phyloP scores from a whole-genome alignment of 345 rosid genomes.

The Arabis alpina region DNA sequence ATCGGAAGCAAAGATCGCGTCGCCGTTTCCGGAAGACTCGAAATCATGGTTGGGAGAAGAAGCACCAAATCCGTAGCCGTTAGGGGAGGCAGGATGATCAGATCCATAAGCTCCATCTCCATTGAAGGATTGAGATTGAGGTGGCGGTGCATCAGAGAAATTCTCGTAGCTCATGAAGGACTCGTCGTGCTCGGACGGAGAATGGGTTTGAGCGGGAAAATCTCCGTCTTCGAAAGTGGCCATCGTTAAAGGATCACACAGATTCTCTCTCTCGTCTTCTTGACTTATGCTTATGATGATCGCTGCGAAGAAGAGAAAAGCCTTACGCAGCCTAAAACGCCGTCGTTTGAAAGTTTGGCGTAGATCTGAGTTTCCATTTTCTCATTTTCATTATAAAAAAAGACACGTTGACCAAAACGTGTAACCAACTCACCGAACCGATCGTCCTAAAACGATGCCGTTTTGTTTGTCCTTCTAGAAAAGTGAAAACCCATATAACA shows the following conservation, averaged over 20 bases:
- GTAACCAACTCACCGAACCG: constrained; percentile 43
- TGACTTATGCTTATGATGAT: constrained; percentile 16
- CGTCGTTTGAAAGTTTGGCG: constrained; percentile 9
- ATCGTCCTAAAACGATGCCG: constrained; percentile 3
- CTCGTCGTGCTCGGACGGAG: constrained; percentile 41
- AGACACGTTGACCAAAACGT: constrained; percentile 41
- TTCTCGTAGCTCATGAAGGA: constrained; percentile 43
- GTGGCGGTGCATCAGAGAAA: constrained; percentile 39
- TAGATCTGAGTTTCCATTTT: constrained; percentile 21
- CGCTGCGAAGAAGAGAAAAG: constrained; percentile 27
- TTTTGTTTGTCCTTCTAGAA: constrained; percentile 1
- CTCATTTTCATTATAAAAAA: constrained; percentile 2
- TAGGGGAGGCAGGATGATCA: constrained; percentile 47
- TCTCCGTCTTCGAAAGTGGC: constrained; percentile 45
- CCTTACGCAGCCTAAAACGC: constrained; percentile 11
- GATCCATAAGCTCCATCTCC: constrained; percentile 35
- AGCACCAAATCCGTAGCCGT: constrained; percentile 51
- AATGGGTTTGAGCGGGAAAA: constrained; percentile 42
- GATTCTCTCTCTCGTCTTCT: constrained; percentile 19
- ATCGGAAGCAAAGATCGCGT: constrained; percentile 48
- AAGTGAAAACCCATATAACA: not conserved
- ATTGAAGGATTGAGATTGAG: constrained; percentile 34
- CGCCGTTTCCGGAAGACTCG: constrained; percentile 35
- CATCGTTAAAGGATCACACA: constrained; percentile 24
- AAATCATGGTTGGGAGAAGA: constrained; percentile 47